Conservation (phyloP, 352 stramenopile genomes). For the Globisporangium recalcitrans region DNA sequence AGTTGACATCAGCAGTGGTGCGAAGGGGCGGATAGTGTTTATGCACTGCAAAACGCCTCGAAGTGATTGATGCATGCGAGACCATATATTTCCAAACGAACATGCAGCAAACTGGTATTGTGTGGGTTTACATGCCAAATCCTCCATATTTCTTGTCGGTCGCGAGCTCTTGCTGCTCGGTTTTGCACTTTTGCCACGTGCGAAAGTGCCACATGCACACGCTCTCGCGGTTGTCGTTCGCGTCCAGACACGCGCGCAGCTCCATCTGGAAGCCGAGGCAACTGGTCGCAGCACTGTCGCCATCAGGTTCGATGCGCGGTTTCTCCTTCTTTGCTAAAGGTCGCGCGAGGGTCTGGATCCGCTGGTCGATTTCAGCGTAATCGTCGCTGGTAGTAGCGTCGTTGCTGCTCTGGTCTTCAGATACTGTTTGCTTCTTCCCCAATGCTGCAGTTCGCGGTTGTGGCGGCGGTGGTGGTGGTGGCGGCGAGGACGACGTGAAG, state of each 20-base stretch:
- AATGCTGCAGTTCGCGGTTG: not conserved
- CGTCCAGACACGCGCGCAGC: constrained; percentile 1
- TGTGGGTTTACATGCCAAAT: not conserved
- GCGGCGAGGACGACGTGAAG: not conserved
- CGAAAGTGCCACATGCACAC: constrained; percentile 9
- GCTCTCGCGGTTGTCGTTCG: constrained; percentile 9
- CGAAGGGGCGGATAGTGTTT: no score
- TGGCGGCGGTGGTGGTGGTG: not conserved
- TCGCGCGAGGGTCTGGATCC: not conserved
- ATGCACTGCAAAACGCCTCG: no score
- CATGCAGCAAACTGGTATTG: no score
- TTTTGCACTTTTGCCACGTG: constrained; percentile 1
- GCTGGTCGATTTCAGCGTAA: not conserved
- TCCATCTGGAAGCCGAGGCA: constrained; percentile 3
- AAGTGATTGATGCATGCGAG: no score
- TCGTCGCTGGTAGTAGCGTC: not conserved
- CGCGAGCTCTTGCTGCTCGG: not conserved
- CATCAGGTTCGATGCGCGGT: not conserved
- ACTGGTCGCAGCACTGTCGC: not conserved
- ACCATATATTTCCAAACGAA: no score
- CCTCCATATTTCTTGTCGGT: not conserved
- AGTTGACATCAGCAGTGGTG: no score
- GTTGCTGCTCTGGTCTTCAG: not conserved
- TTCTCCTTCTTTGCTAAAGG: not conserved
- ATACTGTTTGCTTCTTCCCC: not conserved